These are phyloP conservation scores for Phylloporus rhodoxanthus DNA, from an alignment of 768 basidiomycete species.

Conservation along the genomic window DNA sequence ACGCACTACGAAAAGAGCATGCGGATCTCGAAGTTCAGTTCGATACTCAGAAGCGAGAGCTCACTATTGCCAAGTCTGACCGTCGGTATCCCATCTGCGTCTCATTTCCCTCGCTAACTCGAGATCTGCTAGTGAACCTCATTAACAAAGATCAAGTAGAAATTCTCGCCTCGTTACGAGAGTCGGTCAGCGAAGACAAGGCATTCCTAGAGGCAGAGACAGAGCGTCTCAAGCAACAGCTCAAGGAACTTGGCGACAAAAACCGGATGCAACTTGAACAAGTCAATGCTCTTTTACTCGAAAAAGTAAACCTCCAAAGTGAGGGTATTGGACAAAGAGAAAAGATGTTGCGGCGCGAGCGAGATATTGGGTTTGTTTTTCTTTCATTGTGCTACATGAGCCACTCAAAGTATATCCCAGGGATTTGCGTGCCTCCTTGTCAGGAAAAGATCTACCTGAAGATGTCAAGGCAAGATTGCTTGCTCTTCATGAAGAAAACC, in stretches of 20 bases:
- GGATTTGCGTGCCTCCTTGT: constrained; percentile 69
- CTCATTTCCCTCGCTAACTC: constrained; percentile 1
- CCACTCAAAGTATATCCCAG: constrained; percentile 33
- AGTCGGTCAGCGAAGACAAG: constrained; percentile 88
- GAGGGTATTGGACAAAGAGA: constrained; percentile 90
- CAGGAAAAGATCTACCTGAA: constrained; percentile 75
- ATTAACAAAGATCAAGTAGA: constrained; percentile 93
- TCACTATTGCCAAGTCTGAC: constrained; percentile 82
- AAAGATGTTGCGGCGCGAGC: constrained; percentile 77
- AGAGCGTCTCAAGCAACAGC: constrained; percentile 54
- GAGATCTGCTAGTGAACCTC: constrained; percentile 58
- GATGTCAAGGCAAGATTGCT: constrained; percentile 74
- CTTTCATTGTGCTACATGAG: not conserved
- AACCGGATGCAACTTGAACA: constrained; percentile 89
- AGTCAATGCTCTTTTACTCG: constrained; percentile 75
- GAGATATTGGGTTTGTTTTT: constrained; percentile 66
- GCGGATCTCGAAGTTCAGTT: constrained; percentile 66
- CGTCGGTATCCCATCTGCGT: constrained; percentile 40
- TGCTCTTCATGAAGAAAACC: constrained; percentile 71
- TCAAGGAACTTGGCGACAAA: constrained; percentile 73
- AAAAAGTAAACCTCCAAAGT: constrained; percentile 86
- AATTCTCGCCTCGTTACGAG: constrained; percentile 77
- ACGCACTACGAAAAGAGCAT: constrained; percentile 60
- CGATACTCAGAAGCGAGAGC: constrained; percentile 56
- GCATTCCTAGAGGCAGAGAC: constrained; percentile 65